Conservation (phyloP, 1,284 basidiomycete genomes). For the Ganoderma multipileum region DNA sequence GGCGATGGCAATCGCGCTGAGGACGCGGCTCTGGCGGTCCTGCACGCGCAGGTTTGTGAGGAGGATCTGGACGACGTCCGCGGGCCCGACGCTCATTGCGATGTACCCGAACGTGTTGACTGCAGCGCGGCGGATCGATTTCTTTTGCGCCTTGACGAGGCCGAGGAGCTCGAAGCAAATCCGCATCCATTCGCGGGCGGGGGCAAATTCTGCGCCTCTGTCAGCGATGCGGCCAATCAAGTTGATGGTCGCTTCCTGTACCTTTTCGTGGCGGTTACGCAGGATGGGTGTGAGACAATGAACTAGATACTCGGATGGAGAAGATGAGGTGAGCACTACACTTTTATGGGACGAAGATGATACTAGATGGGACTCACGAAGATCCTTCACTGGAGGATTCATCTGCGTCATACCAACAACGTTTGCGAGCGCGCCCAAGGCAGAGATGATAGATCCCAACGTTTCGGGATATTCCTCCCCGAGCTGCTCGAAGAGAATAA, state of each 20-base stretch:
- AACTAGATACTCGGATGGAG: constrained; percentile 54
- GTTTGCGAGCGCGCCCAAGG: constrained; percentile 97
- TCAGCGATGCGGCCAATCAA: constrained; percentile 99
- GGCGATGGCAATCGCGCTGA: constrained; percentile 98
- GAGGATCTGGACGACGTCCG: constrained; percentile 97
- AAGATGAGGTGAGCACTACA: constrained; percentile 1
- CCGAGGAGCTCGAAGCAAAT: constrained; percentile 99
- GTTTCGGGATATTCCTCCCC: constrained; percentile 99
- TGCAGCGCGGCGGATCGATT: constrained; percentile 96
- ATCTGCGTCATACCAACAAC: constrained; percentile 99
- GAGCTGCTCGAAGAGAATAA: constrained; percentile 97
- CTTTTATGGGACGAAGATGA: constrained; percentile 2
- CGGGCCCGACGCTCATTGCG: constrained; percentile 98
- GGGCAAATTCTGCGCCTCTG: constrained; percentile 98
- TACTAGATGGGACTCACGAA: constrained; percentile 65
- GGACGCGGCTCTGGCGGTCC: constrained; percentile 98
- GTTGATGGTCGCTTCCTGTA: constrained; percentile 99
- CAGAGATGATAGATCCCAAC: constrained; percentile 97
- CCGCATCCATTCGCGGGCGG: constrained; percentile 99
- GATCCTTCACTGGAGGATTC: constrained; percentile 99
- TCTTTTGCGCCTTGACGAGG: constrained; percentile 98
- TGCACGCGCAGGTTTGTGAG: constrained; percentile 97
- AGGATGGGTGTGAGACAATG: constrained; percentile 99
- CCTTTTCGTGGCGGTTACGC: constrained; percentile 98
- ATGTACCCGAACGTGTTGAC: constrained; percentile 99